Evolutionary conservation across 805 yeast species (phyloP), one percentile per base, ranked within the genome.

Genomic region (Candida wancherniae): DNA sequence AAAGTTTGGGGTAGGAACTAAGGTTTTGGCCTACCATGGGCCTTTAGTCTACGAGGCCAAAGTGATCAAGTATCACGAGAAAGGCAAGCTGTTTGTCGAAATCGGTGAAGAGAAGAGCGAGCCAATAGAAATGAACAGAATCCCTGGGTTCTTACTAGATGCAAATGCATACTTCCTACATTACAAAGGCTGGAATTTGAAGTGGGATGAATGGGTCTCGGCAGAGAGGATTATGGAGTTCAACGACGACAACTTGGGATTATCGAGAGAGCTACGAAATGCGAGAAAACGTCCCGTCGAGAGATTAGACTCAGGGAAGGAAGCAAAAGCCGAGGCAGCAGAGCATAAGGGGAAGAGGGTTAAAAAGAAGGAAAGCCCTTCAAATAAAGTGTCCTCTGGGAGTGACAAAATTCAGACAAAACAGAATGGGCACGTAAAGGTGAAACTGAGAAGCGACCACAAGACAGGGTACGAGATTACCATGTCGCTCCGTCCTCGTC

Each of bases 191-290:
- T 90, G 98, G 98, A 90, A 88, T 50, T 58, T 80, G 11, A 78
- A 87, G 36, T 90, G 96, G 95, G 97, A 90, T 53, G 98, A 90
- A 56, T 90, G 98, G 98, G 90, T 90, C 1, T 71, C 73, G 1
- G 56, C 58, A 6, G 78, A 75, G 22, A 61, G 97, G 20, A 71
- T 90, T 5, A 63, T 84, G 48, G 80, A 76, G 40, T 68, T 67
- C 50, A 82, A 71, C 29, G 80, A 75, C 18, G 94, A 81, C 42
- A 86, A 83, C 48, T 45, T 81, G 31, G 61, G 69, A 28, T 58
- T 75, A 13, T 42, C 47, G 2, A 26, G 49, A 23, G 49, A 42
- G 23, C 45, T 44, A 16, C 38, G 49, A 19, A 37, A 44, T 24
- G 49, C 49, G 21, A 25, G 49, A 8, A 42, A 40, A 19, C 40